These are phyloP conservation scores for Aschersonia sp. DNA, from an alignment of 2,329 filamentous ascomycete species.

Conservation along the genomic window DNA sequence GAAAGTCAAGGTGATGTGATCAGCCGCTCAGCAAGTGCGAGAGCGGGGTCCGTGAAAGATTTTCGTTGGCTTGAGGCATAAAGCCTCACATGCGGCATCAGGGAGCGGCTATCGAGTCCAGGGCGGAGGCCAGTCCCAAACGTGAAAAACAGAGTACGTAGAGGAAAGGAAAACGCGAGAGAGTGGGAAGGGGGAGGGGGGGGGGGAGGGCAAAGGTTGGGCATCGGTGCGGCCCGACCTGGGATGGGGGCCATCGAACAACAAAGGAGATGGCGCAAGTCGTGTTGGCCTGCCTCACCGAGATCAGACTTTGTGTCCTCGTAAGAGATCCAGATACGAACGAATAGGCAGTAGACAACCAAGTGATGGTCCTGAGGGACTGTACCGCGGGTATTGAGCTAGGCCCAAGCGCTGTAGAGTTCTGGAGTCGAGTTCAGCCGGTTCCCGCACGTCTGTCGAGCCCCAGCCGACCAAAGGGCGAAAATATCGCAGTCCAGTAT, in stretches of 20 bases:
- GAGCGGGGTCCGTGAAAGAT: neutral
- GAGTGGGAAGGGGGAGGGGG: neutral
- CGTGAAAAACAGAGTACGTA: too few relatives aligned
- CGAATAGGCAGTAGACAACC: neutral
- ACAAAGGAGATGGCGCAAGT: neutral
- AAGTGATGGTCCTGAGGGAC: neutral
- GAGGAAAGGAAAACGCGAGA: too few relatives aligned
- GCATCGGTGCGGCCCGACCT: too few relatives aligned
- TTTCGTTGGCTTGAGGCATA: neutral
- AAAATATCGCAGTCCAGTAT: too few relatives aligned
- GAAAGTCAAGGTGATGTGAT: neutral
- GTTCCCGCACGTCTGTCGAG: too few relatives aligned
- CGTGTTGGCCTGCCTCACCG: neutral
- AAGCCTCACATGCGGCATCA: neutral
- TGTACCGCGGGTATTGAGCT: too few relatives aligned
- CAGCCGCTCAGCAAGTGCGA: neutral
- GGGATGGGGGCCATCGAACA: neutral
- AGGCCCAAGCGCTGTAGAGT: too few relatives aligned
- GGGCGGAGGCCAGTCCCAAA: too few relatives aligned
- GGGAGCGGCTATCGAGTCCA: neutral
- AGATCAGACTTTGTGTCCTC: neutral
- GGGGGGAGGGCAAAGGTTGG: neutral
- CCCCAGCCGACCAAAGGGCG: too few relatives aligned
- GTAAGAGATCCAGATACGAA: neutral
- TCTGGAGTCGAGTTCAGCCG: too few relatives aligned